Base-by-base conservation (phyloP, 139 green algal genomes). In the Spirogloea muscicola region DNA sequence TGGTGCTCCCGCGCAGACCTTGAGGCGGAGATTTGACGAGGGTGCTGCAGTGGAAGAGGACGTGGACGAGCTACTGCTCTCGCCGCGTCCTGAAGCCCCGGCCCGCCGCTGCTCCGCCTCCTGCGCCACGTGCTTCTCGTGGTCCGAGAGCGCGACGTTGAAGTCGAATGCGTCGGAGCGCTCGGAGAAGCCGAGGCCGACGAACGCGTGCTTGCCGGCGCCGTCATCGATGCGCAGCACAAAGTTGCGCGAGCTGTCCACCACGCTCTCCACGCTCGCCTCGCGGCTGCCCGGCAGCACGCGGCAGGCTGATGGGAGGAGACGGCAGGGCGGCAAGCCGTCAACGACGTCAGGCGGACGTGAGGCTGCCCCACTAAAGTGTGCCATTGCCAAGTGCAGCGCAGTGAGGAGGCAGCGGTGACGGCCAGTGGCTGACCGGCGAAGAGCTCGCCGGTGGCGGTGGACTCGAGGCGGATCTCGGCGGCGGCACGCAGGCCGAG, bases 111-210 rank as follows among this genome's bases (percentile, higher is more conserved):
- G 13, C 52, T 80, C 31, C 61, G 42, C 64, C 46, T 80, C 55
- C 5, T 9, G 10, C 0, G n/a, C 2, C 38, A 48, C n/a, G 10
- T 79, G 41, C 44, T 83, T 81, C 49, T 83, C 68, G 34, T 81
- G 69, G 52, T 83, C 76, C 7, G 58, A 66, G 5, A 85, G 66
- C 3, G 79, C 79, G 25, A 80, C 64, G 36, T 85, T 85, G 77
- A 85, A 85, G 58, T 85, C 79, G 31, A 73, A 84, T 9, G 76
- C 57, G 1, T 80, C 4, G 37, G 72, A 80, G n/a, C 79, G 37
- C 40, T 85, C 79, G 9, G 44, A 67, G 61, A 85, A 85, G 13
- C 79, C 79, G 7, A 85, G 46, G 7, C 79, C 79, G 16, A 85
- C 48, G 49, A 85, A 85, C 6, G 79, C 79, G 52, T 85, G 79